A percentile compares a stretch with the other conserved stretches of the same genome.
phyloP scores from a whole-genome alignment of 2,329 filamentous ascomycete species.

The Endoconidiophora laricicola region DNA sequence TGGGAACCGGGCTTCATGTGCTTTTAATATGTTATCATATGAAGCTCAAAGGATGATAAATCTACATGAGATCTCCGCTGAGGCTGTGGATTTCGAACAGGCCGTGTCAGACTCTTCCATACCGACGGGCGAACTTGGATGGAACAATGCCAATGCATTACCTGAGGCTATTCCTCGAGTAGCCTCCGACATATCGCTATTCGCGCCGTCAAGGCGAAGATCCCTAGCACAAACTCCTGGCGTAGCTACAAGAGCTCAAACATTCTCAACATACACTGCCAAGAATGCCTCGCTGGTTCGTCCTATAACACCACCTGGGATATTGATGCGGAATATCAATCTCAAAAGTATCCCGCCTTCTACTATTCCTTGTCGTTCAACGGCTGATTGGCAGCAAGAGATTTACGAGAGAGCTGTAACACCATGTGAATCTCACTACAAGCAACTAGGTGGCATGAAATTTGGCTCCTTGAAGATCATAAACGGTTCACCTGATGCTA shows the following conservation, averaged over 20 bases:
- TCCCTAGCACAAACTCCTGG: conserved; percentile 33
- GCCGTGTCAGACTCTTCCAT: conserved; percentile 23
- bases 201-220: conserved; percentile 30
- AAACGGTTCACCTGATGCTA: conserved; percentile 39
- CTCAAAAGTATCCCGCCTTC: background rate
- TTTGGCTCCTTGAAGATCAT: conserved; percentile 45
- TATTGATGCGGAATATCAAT: background rate
- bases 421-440: conserved; percentile 38
- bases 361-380: conserved; percentile 13
- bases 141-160: conserved; percentile 10
- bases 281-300: background rate
- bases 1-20: conserved; percentile 24
- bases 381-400: conserved; percentile 12
- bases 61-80: conserved; percentile 21
- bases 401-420: conserved; percentile 19
- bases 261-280: conserved; percentile 4
- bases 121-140: conserved; percentile 15
- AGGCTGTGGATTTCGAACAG: conserved; percentile 19
- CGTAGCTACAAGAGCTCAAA: conserved; percentile 28
- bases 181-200: conserved; percentile 32
- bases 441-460: conserved; percentile 44
- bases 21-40: conserved; percentile 29
- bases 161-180: conserved; percentile 21
- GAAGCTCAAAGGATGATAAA: conserved; percentile 29
- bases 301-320: background rate